Base-by-base conservation (phyloP, 2,329 filamentous ascomycete species). In the Alternaria sp. region DNA sequence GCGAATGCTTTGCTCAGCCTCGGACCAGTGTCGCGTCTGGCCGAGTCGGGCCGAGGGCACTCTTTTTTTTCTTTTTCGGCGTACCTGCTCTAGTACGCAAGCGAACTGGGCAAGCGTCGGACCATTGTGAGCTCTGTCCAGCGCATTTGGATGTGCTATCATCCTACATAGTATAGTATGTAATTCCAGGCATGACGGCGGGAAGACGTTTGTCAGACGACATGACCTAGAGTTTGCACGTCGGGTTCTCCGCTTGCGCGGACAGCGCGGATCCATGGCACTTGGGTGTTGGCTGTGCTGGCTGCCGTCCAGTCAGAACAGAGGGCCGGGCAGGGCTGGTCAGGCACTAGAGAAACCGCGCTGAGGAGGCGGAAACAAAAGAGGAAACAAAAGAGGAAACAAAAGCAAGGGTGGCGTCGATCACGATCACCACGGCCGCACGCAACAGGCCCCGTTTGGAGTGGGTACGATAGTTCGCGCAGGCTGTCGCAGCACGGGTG, bases 301-400 rank as follows among this genome's bases (percentile, higher is more conserved):
- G 50, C 34, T 5, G 31, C 26, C 17, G 54, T 34, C 72, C 72
- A 75, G 53, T 72, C 71, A 72, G 42, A 61, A 29, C 53, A 50
- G 33, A 40, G 31, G 23, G 23, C 36, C 53, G 51, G 52, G 67
- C 73, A 74, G 68, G 73, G 71, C 71, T 70, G 72, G 72, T 74
- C 72, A 70, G 65, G 67, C 69, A 68, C 54, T 63, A 60, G 62
- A 68, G 70, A 73, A 74, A 74, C 71, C 72, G 17, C 67, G 67
- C 66, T 54, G 58, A 58, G 55, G 29, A 46, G 49, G 52, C 53
- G 60, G 17, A 17, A 17, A n/a, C n/a, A 17, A 17, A 17, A 17
- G 2, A 17, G 17, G 17, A 17, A 17, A 17, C n/a, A n/a, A n/a
- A n/a, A n/a, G n/a, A n/a, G n/a, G 17, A 17, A 17, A 17, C 17